Evolutionary conservation across 2,329 filamentous ascomycete genomes (phyloP).

Genomic region (Botryosphaeria dothidea): DNA sequence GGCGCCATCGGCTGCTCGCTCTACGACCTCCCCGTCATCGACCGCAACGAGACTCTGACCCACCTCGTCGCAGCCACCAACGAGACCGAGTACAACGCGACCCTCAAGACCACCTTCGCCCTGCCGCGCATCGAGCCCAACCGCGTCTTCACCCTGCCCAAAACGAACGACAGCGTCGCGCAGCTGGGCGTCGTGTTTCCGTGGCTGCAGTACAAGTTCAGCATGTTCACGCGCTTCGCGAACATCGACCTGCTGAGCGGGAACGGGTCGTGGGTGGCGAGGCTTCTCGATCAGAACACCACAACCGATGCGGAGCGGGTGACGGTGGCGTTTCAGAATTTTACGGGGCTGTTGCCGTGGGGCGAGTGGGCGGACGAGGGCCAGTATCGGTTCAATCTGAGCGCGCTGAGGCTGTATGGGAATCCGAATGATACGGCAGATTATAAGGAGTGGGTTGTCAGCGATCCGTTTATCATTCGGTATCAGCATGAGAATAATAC

Average conservation of each 20-base stretch:
- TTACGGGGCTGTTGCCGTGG: not conserved
- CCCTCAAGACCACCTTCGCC: not conserved
- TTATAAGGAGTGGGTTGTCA: not conserved
- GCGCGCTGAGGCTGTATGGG: not conserved
- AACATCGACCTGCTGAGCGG: not conserved
- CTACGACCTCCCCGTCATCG: not conserved
- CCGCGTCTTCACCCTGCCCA: not conserved
- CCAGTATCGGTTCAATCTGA: not conserved
- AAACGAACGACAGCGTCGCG: too few relatives aligned
- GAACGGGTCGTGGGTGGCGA: not conserved
- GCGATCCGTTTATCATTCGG: not conserved
- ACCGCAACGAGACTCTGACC: not conserved
- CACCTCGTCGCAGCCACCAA: not conserved
- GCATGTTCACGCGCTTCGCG: not conserved
- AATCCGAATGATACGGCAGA: not conserved
- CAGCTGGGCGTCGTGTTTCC: not conserved
- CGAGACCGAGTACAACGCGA: not conserved
- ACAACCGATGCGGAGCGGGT: not conserved
- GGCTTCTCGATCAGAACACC: not conserved
- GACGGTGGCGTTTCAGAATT: not conserved
- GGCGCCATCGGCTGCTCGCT: not conserved
- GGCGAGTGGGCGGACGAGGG: conserved; percentile 1
- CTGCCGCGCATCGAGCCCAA: not conserved
- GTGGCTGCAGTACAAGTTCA: not conserved
- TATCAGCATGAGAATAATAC: too few relatives aligned